Base-by-base conservation (phyloP, 257 asterid species). In the Solanum tarijense region DNA sequence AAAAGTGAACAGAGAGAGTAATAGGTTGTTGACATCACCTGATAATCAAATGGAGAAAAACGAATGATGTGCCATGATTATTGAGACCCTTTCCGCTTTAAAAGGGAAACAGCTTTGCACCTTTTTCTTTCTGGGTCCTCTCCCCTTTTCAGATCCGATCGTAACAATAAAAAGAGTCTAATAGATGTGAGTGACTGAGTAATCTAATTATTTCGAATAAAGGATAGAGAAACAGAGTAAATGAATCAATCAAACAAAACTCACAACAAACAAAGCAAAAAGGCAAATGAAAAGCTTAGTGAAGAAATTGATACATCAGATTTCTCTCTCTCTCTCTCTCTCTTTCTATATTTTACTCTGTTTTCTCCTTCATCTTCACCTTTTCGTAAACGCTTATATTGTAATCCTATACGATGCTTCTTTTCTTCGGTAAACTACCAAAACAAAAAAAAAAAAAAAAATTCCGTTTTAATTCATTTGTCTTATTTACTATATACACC, bases 111-210 rank as follows among this genome's bases (percentile, higher is more conserved):
- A 87, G 81, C 91, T 92, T 90, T 90, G 86, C 62, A 84, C 90
- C 89, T 86, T 89, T 88, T 72, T 52, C 52, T 65, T 85, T 73
- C 29, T 60, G 79, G 73, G 89, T 87, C 90, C 25, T 55, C 25
- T 55, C 65, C 25, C 65, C 27, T 85, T 83, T 88, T 89, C 92
- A 92, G 94, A 92, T 91, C 91, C 89, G 89, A 92, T 91, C 90
- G 75, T 85, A 87, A 86, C 93, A 87, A 90, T 48, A 88, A 72
- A 86, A 72, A 83, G 71, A 55, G n/a, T 65, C 48, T 84, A 36
- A 31, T 35, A 73, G 52, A 91, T 66, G 62, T 88, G 69, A 83
- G 3, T 82, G 27, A 48, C 10, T 27, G 18, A 81, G 25, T 41
- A 78, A 78, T 25, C 36, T 43, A 43, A 79, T 79, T 12, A 43